Conservation (phyloP, 1,139 yeast genomes). For the Pichia sp. region DNA sequence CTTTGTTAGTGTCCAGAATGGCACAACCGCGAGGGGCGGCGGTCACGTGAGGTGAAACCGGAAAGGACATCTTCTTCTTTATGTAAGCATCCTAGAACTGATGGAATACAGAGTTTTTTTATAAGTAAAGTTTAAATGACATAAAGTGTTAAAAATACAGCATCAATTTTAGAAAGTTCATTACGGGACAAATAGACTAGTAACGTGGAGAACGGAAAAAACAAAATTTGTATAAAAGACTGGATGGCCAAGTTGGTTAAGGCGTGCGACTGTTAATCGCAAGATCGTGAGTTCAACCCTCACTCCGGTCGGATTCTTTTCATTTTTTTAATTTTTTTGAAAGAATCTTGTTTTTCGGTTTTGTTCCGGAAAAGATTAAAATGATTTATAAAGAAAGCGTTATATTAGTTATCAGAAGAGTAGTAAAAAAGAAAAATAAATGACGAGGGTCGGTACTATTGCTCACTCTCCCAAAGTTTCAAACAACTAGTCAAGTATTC, state of each 20-base stretch:
- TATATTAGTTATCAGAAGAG: background rate
- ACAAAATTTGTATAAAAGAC: too few species aligned
- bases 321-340: background rate
- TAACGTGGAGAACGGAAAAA: too few species aligned
- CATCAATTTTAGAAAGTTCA: too few species aligned
- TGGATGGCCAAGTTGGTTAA: too few species aligned
- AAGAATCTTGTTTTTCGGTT: background rate
- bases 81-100: too few species aligned
- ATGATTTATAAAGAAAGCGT: background rate
- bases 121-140: too few species aligned
- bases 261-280: too few species aligned
- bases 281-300: slow-evolving; percentile 6
- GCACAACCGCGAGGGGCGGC: background rate
- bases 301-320: slow-evolving; percentile 18
- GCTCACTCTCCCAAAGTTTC: slow-evolving; percentile 22
- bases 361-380: background rate
- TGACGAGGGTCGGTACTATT: background rate
- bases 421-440: background rate
- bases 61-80: too few species aligned
- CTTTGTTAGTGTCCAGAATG: background rate
- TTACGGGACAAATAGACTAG: too few species aligned
- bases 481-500: slow-evolving; percentile 22
- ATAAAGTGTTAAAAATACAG: too few species aligned
- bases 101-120: too few species aligned
- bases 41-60: background rate